Evolutionary conservation across 2,329 filamentous ascomycete genomes (phyloP).

Genomic region (Diaporthe citriasiana): DNA sequence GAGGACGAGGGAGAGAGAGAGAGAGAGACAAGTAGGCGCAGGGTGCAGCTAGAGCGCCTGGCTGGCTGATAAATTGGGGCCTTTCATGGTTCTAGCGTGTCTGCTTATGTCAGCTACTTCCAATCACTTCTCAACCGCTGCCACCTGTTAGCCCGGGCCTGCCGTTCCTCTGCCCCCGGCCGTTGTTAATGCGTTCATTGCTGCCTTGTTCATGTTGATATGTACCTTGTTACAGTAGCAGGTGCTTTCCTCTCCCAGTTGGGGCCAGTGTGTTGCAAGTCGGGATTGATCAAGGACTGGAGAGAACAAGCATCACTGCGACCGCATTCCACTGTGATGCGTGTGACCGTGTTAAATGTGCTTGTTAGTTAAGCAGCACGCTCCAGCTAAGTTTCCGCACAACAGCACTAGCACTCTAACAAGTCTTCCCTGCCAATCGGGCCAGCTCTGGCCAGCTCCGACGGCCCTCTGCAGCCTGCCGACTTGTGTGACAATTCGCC

Average conservation of each 20-base stretch:
- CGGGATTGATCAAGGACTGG: neutral
- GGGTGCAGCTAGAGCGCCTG: conserved; percentile 3
- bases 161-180: neutral
- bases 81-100: neutral
- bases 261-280: neutral
- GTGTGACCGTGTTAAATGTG: neutral
- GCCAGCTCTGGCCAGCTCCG: conserved; percentile 11
- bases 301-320: neutral
- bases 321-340: neutral
- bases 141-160: neutral
- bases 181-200: neutral
- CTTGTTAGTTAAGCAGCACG: neutral
- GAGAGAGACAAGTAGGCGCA: conserved; percentile 4
- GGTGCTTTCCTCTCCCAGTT: neutral
- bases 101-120: conserved; percentile 26
- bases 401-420: neutral
- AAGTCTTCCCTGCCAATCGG: conserved; percentile 6
- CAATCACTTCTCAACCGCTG: neutral
- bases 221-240: neutral
- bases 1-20: conserved; percentile 1
- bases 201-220: neutral
- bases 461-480: conserved; percentile 18
- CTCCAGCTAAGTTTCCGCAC: too few relatives aligned
- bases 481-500: conserved; percentile 40
- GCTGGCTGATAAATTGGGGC: conserved; percentile 14